Percentiles rank a stretch among this genome's conserved stretches.
These are phyloP conservation scores for Esteya vermicola DNA, from an alignment of 2,329 filamentous ascomycete genomes.

Conservation along the genomic window DNA sequence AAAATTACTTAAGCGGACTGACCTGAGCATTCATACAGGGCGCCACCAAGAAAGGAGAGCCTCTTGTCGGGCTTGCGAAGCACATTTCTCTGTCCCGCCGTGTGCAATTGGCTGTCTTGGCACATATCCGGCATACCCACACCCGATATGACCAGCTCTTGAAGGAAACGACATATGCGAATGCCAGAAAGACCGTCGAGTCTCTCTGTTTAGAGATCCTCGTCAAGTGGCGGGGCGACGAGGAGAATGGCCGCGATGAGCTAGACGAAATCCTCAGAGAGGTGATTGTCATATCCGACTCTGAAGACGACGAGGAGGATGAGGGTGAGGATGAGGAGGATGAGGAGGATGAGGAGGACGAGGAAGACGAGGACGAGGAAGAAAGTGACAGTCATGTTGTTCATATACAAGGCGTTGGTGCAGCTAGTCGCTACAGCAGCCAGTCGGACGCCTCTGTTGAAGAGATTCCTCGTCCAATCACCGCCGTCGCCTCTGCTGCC, in stretches of 20 bases:
- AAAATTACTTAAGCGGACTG: too few species aligned
- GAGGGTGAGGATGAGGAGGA: slow-evolving; percentile 21
- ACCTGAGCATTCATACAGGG: slow-evolving; percentile 22
- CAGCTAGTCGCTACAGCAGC: too few species aligned
- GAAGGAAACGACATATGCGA: slow-evolving; percentile 41
- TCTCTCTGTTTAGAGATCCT: slow-evolving; percentile 47
- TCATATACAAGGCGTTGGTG: too few species aligned
- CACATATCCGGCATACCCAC: slow-evolving; percentile 53
- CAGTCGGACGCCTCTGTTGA: too few species aligned
- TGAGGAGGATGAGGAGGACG: slow-evolving; percentile 5
- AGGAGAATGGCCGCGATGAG: slow-evolving; percentile 53
- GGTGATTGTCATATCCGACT: slow-evolving; percentile 52
- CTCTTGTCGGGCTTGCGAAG: slow-evolving; percentile 41
- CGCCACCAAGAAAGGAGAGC: slow-evolving; percentile 33
- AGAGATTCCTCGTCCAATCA: slow-evolving; percentile 1
- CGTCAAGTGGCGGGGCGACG: slow-evolving; percentile 59
- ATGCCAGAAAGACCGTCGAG: slow-evolving; percentile 47
- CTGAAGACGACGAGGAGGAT: slow-evolving; percentile 31
- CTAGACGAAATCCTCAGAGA: slow-evolving; percentile 53
- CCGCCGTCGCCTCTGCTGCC: too few species aligned
- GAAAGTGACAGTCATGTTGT: too few species aligned
- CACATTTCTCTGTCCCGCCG: slow-evolving; percentile 44
- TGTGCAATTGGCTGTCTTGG: slow-evolving; percentile 50
- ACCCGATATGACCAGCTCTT: slow-evolving; percentile 50
- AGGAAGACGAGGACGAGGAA: too few species aligned